Evolutionary conservation across 2,329 filamentous ascomycete species (phyloP).

Genomic region (Fusarium fujikuroi): DNA sequence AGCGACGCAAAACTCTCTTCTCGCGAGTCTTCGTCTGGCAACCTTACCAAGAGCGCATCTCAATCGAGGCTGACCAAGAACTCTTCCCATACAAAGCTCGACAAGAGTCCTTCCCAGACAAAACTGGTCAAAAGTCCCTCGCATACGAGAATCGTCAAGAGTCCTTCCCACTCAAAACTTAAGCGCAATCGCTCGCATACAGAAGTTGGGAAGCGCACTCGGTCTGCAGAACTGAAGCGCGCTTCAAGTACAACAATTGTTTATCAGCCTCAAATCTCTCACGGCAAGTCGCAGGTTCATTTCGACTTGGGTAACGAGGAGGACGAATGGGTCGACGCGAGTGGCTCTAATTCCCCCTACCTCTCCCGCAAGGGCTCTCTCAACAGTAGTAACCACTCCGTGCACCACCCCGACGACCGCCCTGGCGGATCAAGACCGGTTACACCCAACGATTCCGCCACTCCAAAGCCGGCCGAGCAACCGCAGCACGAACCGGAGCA

Average conservation of each 20-base stretch:
- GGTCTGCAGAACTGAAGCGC: constrained; percentile 65
- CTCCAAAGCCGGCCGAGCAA: constrained; percentile 17
- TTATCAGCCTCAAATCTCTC: constrained; percentile 54
- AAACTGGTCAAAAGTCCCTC: constrained; percentile 46
- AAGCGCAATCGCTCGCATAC: constrained; percentile 40
- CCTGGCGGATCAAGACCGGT: constrained; percentile 51
- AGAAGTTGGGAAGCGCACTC: constrained; percentile 62
- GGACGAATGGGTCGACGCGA: constrained; percentile 76
- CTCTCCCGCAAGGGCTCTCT: constrained; percentile 59
- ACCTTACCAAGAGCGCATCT: constrained; percentile 65
- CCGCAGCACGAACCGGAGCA: constrained; percentile 21
- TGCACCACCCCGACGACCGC: constrained; percentile 52
- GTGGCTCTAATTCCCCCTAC: constrained; percentile 70
- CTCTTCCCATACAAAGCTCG: constrained; percentile 61
- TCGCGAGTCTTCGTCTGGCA: constrained; percentile 55
- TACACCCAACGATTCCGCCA: constrained; percentile 46
- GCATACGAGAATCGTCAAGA: constrained; percentile 61
- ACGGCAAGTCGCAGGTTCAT: constrained; percentile 66
- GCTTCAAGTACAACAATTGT: constrained; percentile 62
- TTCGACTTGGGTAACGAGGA: constrained; percentile 70
- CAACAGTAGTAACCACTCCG: constrained; percentile 60
- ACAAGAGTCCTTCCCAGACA: constrained; percentile 61
- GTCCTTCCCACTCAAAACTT: constrained; percentile 63
- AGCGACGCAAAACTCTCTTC: constrained; percentile 62
- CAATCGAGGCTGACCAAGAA: constrained; percentile 66